Evolutionary conservation across 2,329 filamentous ascomycete species (phyloP), one percentile per base, ranked within the genome.

Genomic region (Trichoderma breve): DNA sequence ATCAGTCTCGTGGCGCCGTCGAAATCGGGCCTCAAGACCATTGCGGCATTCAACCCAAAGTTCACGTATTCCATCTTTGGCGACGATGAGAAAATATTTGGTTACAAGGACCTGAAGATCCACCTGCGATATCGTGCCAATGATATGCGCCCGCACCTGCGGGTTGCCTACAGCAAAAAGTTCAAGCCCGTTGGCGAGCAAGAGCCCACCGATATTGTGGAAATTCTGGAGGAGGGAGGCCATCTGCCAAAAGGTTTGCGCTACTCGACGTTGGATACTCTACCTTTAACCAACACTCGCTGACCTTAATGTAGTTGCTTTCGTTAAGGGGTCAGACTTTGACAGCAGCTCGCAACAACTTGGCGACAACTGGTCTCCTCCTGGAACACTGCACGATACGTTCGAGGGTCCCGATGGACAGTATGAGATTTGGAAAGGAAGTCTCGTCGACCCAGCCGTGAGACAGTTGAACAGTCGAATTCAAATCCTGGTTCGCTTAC

Each of bases 41-140:
- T 91, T 76, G 86, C 88, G 30, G 87, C 88, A 32, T 98, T 99
- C 81, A 87, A 93, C 73, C 97, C 96, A 0, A 88, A 89, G 78
- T 97, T 95, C 80, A 98, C 95, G 21, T 97, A 98, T 81, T 86
- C 93, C 1, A 92, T 99, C 74, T 98, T 98, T 76, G 94, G 94
- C 77, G 92, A 98, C n/a, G 91, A 96, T 9, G 94, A 99, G 81
- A 88, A 87, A 34, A 95, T 98, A 74, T 95, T 97, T 77, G 95
- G 95, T 47, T 97, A 98, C 85, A 91, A 94, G 79, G 90, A 90
- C 69, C 87, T 97, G 70, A 89, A 90, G 74, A 91, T 98, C 78
- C 88, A 89, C 74, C 83, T 98, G 70, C 89, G 89, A 74, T 91
- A 86, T 76, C 84, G 89, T 78, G 87, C 88, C 18, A 87, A 85